Conservation (phyloP, 208 protist species). For the Wallacemonas sp. region DNA sequence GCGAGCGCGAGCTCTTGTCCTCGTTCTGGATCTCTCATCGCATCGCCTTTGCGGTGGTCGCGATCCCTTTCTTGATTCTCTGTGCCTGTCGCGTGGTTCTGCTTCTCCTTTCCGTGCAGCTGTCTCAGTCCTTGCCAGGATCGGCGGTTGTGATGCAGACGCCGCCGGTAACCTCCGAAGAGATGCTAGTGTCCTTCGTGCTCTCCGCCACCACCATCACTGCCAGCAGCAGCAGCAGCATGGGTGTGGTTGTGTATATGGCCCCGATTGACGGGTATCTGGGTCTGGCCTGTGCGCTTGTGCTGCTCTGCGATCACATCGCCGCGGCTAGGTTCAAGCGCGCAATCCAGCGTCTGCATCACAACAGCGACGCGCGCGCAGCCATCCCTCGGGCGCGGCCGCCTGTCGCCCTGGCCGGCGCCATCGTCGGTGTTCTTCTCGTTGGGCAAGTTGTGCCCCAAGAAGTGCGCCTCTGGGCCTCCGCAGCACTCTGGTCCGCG, state of each 20-base stretch:
- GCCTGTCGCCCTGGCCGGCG: background rate
- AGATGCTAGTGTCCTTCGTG: too few relatives aligned
- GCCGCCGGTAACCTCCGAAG: too few relatives aligned
- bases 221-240: too few relatives aligned
- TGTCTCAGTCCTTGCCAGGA: too few relatives aligned
- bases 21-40: background rate
- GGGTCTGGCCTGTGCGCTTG: background rate
- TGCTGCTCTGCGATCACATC: background rate
- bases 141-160: too few relatives aligned
- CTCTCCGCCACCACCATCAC: too few relatives aligned
- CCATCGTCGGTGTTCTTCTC: background rate
- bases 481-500: conserved; percentile 4
- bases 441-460: conserved; percentile 12
- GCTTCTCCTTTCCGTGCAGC: background rate
- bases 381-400: background rate
- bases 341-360: background rate
- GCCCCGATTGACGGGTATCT: conserved; percentile 9
- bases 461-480: conserved; percentile 18
- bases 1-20: background rate
- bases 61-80: background rate
- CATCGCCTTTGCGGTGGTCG: background rate
- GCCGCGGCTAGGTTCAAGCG: background rate
- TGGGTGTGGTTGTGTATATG: background rate
- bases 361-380: background rate
- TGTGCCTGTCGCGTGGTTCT: conserved; percentile 4